phyloP scores from a whole-genome alignment of 208 protist species.

The Polymyxa betae region DNA sequence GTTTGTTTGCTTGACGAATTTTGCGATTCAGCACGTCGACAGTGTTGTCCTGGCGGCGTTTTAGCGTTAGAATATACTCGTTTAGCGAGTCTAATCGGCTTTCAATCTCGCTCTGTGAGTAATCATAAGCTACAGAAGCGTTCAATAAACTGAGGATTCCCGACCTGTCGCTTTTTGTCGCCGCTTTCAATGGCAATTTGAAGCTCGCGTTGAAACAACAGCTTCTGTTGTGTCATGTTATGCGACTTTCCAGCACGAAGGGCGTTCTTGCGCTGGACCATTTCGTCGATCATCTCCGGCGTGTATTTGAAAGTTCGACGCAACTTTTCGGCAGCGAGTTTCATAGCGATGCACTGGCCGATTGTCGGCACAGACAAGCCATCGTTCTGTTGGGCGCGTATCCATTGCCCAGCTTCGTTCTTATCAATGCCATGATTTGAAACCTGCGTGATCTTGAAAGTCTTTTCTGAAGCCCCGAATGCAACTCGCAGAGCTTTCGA shows the following conservation, averaged over 20 bases:
- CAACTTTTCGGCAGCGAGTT: conserved; percentile 16
- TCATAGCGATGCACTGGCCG: not conserved
- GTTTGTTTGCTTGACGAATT: conserved; percentile 42
- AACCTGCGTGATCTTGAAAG: conserved; percentile 49
- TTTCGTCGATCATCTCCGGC: conserved; percentile 27
- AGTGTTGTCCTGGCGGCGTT: conserved; percentile 8
- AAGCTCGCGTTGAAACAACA: not conserved
- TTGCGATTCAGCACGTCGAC: not conserved
- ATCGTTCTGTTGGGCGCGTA: conserved; percentile 1
- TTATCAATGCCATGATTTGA: not conserved
- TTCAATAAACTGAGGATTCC: too few relatives aligned
- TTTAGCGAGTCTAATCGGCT: not conserved
- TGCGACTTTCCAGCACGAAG: conserved; percentile 1
- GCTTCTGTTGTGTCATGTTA: conserved; percentile 48
- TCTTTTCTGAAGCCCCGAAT: not conserved
- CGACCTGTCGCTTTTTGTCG: not conserved
- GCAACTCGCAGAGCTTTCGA: conserved; percentile 27
- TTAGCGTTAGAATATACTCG: conserved; percentile 2
- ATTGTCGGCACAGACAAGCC: conserved; percentile 14
- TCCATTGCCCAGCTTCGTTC: conserved; percentile 22
- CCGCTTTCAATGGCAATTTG: conserved; percentile 5
- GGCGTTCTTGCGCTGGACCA: not conserved
- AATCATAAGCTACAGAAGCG: too few relatives aligned
- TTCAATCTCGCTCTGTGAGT: too few relatives aligned
- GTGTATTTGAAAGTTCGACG: conserved; percentile 40